Conservation (phyloP, 2,329 filamentous ascomycete species). For the Ramularia endophylla region DNA sequence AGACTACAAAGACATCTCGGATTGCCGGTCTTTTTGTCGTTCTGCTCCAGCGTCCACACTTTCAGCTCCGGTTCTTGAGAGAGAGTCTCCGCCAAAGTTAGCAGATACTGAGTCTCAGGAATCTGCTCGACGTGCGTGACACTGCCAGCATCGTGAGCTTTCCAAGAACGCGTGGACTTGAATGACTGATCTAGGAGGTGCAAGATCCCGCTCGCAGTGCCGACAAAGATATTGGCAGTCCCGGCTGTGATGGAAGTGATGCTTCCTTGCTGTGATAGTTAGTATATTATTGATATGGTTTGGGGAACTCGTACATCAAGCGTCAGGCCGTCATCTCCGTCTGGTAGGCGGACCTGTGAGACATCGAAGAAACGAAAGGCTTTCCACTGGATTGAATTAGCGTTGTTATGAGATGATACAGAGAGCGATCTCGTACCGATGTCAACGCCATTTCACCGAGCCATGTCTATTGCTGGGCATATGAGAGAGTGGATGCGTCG, state of each 20-base stretch:
- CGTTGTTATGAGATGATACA: neutral
- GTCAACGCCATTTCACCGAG: constrained; percentile 29
- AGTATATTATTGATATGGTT: constrained; percentile 7
- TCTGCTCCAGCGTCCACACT: constrained; percentile 95
- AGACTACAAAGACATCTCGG: constrained; percentile 85
- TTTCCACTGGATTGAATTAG: constrained; percentile 68
- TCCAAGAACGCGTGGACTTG: constrained; percentile 81
- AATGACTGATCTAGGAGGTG: constrained; percentile 83
- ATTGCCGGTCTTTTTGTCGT: constrained; percentile 85
- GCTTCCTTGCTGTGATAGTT: constrained; percentile 48
- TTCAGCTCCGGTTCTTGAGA: constrained; percentile 83
- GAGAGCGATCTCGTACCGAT: constrained; percentile 21
- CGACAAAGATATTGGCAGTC: constrained; percentile 83
- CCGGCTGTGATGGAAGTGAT: constrained; percentile 80
- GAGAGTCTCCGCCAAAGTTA: constrained; percentile 83
- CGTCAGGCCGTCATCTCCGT: constrained; percentile 62
- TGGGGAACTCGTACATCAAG: constrained; percentile 25
- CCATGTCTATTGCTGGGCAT: constrained; percentile 19
- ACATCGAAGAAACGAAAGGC: constrained; percentile 99
- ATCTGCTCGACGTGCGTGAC: constrained; percentile 93
- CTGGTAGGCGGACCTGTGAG: constrained; percentile 69
- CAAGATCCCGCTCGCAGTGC: constrained; percentile 76
- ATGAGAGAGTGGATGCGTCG: neutral
- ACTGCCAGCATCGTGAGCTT: constrained; percentile 70
- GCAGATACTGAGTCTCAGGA: constrained; percentile 75